Percentiles rank a stretch among this genome's conserved stretches.
Evolutionary conservation across 148 eudicot genomes (phyloP).

Genomic region (Rhododendron ferrugineum): DNA sequence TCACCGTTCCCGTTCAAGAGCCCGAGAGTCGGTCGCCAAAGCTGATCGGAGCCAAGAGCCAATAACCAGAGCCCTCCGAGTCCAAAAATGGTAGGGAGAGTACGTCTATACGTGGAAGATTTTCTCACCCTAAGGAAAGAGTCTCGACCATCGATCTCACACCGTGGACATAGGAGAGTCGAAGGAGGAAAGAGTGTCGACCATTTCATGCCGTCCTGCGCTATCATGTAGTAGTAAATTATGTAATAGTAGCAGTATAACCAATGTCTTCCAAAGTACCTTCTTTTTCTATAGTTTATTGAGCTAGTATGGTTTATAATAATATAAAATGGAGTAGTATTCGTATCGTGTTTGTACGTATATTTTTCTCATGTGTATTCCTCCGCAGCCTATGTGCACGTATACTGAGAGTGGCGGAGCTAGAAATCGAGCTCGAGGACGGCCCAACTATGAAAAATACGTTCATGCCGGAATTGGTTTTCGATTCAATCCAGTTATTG

Average conservation of each 20-base stretch:
- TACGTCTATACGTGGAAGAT: too few relatives aligned
- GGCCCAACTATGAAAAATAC: background rate
- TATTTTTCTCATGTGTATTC: background rate
- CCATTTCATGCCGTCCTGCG: background rate
- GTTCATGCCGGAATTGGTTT: too few relatives aligned
- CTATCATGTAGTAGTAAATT: background rate
- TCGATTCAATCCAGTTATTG: too few relatives aligned
- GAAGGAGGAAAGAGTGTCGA: background rate
- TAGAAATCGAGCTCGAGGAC: background rate
- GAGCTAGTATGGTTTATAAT: background rate
- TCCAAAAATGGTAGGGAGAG: too few relatives aligned
- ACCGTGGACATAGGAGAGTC: background rate
- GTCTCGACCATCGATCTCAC: too few relatives aligned
- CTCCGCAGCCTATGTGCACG: background rate
- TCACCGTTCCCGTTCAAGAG: too few relatives aligned
- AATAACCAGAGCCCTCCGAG: too few relatives aligned
- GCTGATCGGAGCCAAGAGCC: too few relatives aligned
- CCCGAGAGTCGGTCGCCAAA: too few relatives aligned
- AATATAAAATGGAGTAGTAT: background rate
- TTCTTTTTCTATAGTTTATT: background rate
- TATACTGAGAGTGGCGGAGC: background rate
- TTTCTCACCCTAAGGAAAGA: too few relatives aligned
- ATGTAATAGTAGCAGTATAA: background rate
- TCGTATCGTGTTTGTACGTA: background rate
- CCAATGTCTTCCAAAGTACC: background rate